These are phyloP conservation scores for Marsdenia floribunda DNA, from an alignment of 257 asterid species.

Conservation along the genomic window DNA sequence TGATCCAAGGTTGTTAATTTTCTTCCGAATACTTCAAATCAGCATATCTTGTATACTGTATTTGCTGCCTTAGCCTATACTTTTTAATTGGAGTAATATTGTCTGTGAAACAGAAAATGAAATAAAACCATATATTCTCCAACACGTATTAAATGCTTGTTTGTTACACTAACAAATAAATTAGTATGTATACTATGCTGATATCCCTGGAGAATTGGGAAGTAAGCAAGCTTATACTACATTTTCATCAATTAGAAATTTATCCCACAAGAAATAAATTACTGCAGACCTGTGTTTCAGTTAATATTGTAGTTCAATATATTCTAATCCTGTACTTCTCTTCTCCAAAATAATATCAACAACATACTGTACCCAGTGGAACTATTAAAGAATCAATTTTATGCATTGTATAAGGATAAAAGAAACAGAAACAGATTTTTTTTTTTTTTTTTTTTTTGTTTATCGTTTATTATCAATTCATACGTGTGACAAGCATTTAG, in stretches of 20 bases:
- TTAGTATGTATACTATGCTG: neutral
- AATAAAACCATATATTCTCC: neutral
- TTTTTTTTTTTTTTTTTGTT: too few relatives aligned
- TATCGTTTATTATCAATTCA: too few relatives aligned
- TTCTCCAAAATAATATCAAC: neutral
- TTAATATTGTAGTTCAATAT: neutral
- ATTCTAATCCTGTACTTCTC: neutral
- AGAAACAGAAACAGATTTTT: too few relatives aligned
- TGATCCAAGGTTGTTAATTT: neutral
- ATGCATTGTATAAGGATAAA: too few relatives aligned
- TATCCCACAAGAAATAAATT: neutral
- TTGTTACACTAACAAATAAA: too few relatives aligned
- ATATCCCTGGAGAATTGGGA: neutral
- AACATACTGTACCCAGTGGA: neutral
- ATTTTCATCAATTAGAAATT: neutral
- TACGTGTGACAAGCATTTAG: too few relatives aligned
- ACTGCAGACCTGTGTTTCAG: neutral
- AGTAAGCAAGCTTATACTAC: neutral
- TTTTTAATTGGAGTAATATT: neutral
- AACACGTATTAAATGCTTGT: neutral
- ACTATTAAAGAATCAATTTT: too few relatives aligned
- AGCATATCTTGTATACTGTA: neutral
- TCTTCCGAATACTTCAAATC: neutral
- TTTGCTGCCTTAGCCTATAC: neutral
- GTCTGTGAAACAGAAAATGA: neutral